Conservation (phyloP, 805 yeast species). For the Teunomyces pallodes region DNA sequence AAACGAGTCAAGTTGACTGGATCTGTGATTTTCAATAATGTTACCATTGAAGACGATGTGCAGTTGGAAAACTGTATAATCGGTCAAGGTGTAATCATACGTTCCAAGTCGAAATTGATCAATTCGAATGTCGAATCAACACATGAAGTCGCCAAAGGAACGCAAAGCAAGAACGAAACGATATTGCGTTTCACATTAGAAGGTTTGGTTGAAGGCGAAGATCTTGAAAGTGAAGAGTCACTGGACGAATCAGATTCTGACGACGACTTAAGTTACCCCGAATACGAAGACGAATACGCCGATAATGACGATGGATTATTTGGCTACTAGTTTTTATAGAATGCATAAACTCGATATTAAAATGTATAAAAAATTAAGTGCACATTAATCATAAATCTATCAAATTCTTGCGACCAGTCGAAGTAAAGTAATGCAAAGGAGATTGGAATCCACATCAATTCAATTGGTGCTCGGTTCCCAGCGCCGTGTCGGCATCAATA, state of each 20-base stretch:
- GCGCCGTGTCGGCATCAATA: not conserved
- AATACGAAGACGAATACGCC: slow-evolving; percentile 56
- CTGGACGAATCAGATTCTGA: slow-evolving; percentile 35
- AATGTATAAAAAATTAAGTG: not conserved
- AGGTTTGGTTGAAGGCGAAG: slow-evolving; percentile 35
- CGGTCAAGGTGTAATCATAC: slow-evolving; percentile 67
- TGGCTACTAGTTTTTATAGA: slow-evolving; percentile 26
- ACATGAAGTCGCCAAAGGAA: slow-evolving; percentile 61
- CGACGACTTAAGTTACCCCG: slow-evolving; percentile 44
- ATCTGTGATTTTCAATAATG: slow-evolving; percentile 72
- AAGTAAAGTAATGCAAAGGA: not conserved
- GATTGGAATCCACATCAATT: too few relatives aligned
- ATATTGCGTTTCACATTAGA: slow-evolving; percentile 43
- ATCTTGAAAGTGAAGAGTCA: slow-evolving; percentile 26
- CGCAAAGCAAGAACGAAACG: slow-evolving; percentile 57
- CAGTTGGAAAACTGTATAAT: slow-evolving; percentile 82
- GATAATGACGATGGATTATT: slow-evolving; percentile 56
- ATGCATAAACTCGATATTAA: not conserved
- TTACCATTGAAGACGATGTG: slow-evolving; percentile 73
- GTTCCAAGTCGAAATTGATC: slow-evolving; percentile 60
- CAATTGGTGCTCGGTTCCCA: not conserved
- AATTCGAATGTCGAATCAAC: slow-evolving; percentile 86
- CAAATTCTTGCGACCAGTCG: not conserved
- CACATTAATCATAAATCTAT: not conserved
- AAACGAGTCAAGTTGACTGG: slow-evolving; percentile 86